Conservation (phyloP, 2,329 filamentous ascomycete genomes). For the Chaetomium globosum region DNA sequence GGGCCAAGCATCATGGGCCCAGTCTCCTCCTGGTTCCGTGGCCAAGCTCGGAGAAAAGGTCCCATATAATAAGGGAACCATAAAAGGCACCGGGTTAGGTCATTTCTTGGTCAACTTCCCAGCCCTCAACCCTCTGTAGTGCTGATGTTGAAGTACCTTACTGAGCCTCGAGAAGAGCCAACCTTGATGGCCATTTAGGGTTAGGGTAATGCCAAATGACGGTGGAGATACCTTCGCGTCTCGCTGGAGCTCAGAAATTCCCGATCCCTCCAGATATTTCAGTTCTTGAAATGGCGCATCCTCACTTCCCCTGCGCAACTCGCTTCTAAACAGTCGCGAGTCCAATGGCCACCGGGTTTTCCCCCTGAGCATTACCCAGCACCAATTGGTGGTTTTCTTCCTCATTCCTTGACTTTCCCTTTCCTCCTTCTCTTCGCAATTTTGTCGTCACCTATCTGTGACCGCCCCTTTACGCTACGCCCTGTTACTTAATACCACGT, state of each 20-base stretch:
- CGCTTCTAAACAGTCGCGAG: slow-evolving; percentile 4
- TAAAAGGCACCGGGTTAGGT: background rate
- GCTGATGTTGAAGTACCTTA: too few species aligned
- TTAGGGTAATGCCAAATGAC: slow-evolving; percentile 20
- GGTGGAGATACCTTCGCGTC: slow-evolving; percentile 19
- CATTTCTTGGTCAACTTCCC: background rate
- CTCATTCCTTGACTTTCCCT: background rate
- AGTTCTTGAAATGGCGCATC: slow-evolving; percentile 33
- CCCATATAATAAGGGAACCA: background rate
- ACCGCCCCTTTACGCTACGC: background rate
- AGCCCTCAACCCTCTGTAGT: too few species aligned
- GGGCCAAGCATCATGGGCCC: slow-evolving; percentile 4
- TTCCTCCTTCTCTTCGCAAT: background rate
- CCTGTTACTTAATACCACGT: slow-evolving; percentile 11
- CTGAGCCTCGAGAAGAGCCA: too few species aligned
- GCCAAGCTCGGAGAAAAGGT: background rate
- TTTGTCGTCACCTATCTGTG: background rate
- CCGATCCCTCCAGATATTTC: slow-evolving; percentile 19
- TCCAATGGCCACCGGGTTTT: slow-evolving; percentile 26
- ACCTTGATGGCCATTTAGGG: slow-evolving; percentile 19
- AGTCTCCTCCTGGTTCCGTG: background rate
- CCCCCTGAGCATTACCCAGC: slow-evolving; percentile 18
- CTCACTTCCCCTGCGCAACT: slow-evolving; percentile 7
- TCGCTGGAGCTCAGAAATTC: slow-evolving; percentile 18
- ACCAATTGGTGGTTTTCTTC: background rate